A percentile compares a stretch with the other conserved stretches of the same genome.
Evolutionary conservation across 176 grass and related monocot species (phyloP).

Genomic region (Oryza nivara): DNA sequence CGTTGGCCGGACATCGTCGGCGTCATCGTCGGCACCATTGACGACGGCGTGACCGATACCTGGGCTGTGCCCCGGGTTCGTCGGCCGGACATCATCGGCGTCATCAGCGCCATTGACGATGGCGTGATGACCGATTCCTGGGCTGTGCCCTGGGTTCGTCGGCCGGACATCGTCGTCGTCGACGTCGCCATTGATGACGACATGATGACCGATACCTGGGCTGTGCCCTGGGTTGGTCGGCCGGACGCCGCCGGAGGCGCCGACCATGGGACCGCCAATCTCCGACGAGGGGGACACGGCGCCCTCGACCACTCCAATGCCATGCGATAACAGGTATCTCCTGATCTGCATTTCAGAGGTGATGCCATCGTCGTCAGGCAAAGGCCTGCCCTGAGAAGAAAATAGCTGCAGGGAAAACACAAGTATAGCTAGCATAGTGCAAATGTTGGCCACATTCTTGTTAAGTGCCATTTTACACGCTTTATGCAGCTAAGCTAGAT

Average conservation of each 20-base stretch:
- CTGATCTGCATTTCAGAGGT: background rate
- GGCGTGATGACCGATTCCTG: background rate
- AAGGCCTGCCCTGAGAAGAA: slow-evolving; percentile 30
- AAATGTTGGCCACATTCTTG: background rate
- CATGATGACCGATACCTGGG: background rate
- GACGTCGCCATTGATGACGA: background rate
- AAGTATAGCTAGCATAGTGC: slow-evolving; percentile 28
- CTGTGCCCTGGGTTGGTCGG: slow-evolving; percentile 30
- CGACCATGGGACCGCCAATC: slow-evolving; percentile 6
- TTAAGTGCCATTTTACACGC: slow-evolving; percentile 35
- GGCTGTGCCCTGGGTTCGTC: slow-evolving; percentile 20
- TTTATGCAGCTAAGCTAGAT: background rate
- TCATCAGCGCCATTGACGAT: no score
- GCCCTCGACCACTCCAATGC: slow-evolving; percentile 17
- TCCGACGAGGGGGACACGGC: background rate
- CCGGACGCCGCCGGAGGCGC: background rate
- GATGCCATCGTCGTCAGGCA: background rate
- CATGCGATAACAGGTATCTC: slow-evolving; percentile 36
- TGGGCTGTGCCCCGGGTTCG: no score
- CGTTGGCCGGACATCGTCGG: no score
- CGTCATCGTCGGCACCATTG: no score
- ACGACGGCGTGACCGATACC: no score
- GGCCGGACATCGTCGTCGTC: slow-evolving; percentile 7
- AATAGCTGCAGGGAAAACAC: background rate
- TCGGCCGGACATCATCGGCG: no score